Evolutionary conservation across 768 basidiomycete species (phyloP).

Genomic region (Panaeolus cyanescens): DNA sequence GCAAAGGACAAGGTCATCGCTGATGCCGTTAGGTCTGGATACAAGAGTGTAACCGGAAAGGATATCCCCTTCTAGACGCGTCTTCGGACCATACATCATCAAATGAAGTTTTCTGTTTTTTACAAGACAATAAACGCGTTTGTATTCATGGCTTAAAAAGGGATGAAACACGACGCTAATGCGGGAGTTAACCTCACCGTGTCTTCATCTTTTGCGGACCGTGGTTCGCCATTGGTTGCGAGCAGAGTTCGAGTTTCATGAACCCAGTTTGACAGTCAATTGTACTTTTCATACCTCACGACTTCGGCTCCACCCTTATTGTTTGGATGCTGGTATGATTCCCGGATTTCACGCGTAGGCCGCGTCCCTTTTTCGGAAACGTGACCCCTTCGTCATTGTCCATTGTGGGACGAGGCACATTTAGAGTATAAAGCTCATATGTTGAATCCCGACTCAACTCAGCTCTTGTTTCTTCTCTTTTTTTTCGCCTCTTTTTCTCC

Average conservation of each 20-base stretch:
- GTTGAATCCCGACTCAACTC: background rate
- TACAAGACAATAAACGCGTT: background rate
- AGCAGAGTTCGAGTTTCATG: background rate
- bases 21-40: conserved; percentile 23
- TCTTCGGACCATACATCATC: background rate
- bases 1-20: conserved; percentile 31
- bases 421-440: background rate
- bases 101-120: conserved; percentile 1
- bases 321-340: background rate
- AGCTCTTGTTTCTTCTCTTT: background rate
- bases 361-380: background rate
- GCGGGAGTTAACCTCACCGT: background rate
- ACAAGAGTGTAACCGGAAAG: conserved; percentile 22
- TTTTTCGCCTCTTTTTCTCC: background rate
- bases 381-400: background rate
- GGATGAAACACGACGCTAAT: background rate
- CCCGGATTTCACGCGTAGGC: conserved; percentile 1
- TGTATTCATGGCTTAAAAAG: conserved; percentile 1
- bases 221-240: background rate
- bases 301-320: conserved; percentile 3
- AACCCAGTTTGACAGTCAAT: conserved; percentile 1
- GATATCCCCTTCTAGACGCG: conserved; percentile 16
- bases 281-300: background rate
- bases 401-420: background rate
- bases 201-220: background rate